Conservation (phyloP, 169 alveolate species). For the Cryptosporidium andersoni region DNA sequence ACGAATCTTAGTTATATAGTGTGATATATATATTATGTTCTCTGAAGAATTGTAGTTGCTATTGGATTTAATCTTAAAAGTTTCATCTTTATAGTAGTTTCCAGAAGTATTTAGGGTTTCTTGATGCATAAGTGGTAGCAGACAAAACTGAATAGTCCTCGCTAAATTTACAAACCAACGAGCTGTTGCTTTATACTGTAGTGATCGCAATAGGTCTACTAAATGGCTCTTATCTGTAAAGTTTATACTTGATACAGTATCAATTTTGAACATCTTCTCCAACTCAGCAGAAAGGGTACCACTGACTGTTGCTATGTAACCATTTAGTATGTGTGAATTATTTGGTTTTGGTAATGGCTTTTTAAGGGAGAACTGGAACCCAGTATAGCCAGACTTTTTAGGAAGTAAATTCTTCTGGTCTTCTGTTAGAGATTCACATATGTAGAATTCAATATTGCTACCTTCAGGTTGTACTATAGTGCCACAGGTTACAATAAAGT, state of each 20-base stretch:
- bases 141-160: background rate
- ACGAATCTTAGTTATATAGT: constrained; percentile 14
- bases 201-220: constrained; percentile 29
- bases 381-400: background rate
- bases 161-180: constrained; percentile 25
- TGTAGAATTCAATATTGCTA: constrained; percentile 11
- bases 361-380: background rate
- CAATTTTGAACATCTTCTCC: constrained; percentile 13
- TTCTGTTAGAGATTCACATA: background rate
- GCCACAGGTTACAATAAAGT: constrained; percentile 47
- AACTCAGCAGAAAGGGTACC: constrained; percentile 24
- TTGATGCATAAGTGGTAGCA: background rate
- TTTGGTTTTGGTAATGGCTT: constrained; percentile 17
- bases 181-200: constrained; percentile 42
- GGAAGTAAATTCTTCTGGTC: background rate
- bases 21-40: constrained; percentile 5
- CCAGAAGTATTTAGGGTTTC: constrained; percentile 1
- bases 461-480: constrained; percentile 67
- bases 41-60: background rate
- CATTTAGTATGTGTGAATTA: constrained; percentile 19
- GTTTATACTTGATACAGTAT: background rate
- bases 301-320: constrained; percentile 6
- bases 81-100: background rate
- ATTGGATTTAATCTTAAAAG: background rate
- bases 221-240: constrained; percentile 1